phyloP scores from a whole-genome alignment of 2,329 filamentous ascomycete species.

The Rhinocladiella similis region DNA sequence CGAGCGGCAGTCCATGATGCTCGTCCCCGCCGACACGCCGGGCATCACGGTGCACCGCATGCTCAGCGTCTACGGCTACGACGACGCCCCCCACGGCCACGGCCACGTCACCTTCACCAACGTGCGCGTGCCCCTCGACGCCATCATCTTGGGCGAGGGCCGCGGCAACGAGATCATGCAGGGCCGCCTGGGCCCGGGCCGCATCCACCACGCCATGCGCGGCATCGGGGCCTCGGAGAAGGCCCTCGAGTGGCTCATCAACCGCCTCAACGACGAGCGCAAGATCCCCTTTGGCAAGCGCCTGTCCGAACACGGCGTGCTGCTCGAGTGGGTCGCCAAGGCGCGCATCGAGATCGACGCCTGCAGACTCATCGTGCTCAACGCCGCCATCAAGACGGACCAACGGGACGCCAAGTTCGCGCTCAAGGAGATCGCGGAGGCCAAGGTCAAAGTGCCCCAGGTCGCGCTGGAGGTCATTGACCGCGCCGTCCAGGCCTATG shows the following conservation, averaged over 20 bases:
- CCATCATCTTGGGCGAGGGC: conserved; percentile 89
- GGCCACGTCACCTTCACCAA: conserved; percentile 88
- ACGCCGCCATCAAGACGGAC: conserved; percentile 94
- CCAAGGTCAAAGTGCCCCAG: conserved; percentile 88
- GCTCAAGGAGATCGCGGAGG: conserved; percentile 89
- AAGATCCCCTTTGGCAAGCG: conserved; percentile 91
- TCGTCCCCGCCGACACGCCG: conserved; percentile 77
- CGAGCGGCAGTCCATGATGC: conserved; percentile 87
- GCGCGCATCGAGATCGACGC: conserved; percentile 93
- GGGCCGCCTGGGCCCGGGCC: conserved; percentile 88
- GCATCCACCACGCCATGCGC: conserved; percentile 98
- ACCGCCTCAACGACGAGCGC: conserved; percentile 84
- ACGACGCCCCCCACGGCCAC: conserved; percentile 97
- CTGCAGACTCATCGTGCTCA: conserved; percentile 83
- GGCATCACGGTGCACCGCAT: conserved; percentile 93
- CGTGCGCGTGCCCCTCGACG: conserved; percentile 77
- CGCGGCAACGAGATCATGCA: conserved; percentile 98
- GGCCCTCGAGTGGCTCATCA: conserved; percentile 91
- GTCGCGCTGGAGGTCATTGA: conserved; percentile 86
- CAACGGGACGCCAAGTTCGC: conserved; percentile 82
- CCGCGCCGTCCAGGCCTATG: conserved; percentile 89
- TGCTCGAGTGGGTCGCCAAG: conserved; percentile 91
- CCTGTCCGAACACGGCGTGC: conserved; percentile 84
- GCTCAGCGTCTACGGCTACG: conserved; percentile 91
- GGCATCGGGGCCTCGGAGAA: conserved; percentile 84